Conservation (phyloP, 495 filamentous ascomycete species). For the Gamarada debralockiae region DNA sequence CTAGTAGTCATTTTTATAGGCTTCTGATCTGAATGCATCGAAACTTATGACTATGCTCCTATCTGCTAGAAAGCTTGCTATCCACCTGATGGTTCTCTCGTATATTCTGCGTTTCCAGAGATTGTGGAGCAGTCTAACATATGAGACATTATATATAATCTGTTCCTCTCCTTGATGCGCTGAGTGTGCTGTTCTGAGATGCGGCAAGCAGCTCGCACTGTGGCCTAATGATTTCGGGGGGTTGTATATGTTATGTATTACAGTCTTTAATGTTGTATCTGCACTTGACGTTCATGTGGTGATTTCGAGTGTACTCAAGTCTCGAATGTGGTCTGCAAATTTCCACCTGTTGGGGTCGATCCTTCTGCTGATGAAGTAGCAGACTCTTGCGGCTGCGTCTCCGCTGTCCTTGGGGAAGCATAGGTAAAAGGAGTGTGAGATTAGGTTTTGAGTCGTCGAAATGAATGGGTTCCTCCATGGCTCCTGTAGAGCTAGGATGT, state of each 20-base stretch:
- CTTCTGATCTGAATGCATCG: conserved; percentile 16
- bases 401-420: conserved; percentile 7
- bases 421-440: conserved; percentile 9
- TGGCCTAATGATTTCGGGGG: no score
- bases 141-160: conserved; percentile 25
- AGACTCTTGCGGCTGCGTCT: conserved; percentile 3
- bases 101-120: conserved; percentile 15
- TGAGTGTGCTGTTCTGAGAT: no score
- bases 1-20: conserved; percentile 14
- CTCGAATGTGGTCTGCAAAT: conserved; percentile 1
- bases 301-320: conserved; percentile 15
- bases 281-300: no score
- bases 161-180: no score
- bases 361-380: conserved; percentile 8
- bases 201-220: no score
- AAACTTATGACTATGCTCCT: neutral
- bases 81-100: conserved; percentile 5
- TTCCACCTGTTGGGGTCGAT: conserved; percentile 8
- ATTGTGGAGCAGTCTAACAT: conserved; percentile 22
- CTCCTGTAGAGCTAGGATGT: conserved; percentile 25
- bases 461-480: conserved; percentile 26
- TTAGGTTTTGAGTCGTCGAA: conserved; percentile 16
- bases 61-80: conserved; percentile 18
- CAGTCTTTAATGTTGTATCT: no score
- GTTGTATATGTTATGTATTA: no score